Evolutionary conservation across 805 yeast genomes (phyloP).

Genomic region (Candida sakaeoensis): DNA sequence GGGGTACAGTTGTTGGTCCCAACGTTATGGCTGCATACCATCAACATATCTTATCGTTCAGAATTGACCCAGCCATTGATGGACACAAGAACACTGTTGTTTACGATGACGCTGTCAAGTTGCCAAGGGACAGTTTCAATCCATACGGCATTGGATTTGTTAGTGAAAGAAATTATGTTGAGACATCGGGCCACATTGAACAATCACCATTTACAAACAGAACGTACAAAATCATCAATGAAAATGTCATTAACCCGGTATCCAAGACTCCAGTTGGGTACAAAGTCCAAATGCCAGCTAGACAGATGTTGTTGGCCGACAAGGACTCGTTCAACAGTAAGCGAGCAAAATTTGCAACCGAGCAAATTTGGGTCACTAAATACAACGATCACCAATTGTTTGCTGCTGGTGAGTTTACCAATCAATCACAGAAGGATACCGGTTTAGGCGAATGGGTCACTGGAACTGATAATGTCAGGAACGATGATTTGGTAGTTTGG

Average conservation of each 20-base stretch:
- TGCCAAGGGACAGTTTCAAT: slow-evolving; percentile 55
- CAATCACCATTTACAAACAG: slow-evolving; percentile 75
- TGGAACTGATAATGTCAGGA: slow-evolving; percentile 64
- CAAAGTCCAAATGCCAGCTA: slow-evolving; percentile 69
- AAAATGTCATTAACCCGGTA: slow-evolving; percentile 63
- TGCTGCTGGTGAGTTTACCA: slow-evolving; percentile 85
- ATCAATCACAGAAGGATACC: slow-evolving; percentile 67
- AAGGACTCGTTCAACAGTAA: slow-evolving; percentile 59
- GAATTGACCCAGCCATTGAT: slow-evolving; percentile 80
- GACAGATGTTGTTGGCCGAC: slow-evolving; percentile 70
- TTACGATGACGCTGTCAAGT: slow-evolving; percentile 63
- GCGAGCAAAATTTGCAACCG: slow-evolving; percentile 73
- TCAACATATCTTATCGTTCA: slow-evolving; percentile 74
- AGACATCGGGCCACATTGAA: slow-evolving; percentile 67
- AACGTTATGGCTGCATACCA: slow-evolving; percentile 82
- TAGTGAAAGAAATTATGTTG: slow-evolving; percentile 59
- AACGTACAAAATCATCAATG: slow-evolving; percentile 72
- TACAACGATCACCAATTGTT: slow-evolving; percentile 67
- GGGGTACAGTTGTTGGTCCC: slow-evolving; percentile 77
- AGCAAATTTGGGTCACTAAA: slow-evolving; percentile 81
- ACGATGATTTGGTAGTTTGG: slow-evolving; percentile 76
- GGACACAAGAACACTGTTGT: slow-evolving; percentile 75
- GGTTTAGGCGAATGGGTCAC: slow-evolving; percentile 73
- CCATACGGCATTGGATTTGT: slow-evolving; percentile 70
- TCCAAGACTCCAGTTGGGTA: slow-evolving; percentile 73